Conservation (phyloP, 208 protist genomes). For the Porcisia hertigi region DNA sequence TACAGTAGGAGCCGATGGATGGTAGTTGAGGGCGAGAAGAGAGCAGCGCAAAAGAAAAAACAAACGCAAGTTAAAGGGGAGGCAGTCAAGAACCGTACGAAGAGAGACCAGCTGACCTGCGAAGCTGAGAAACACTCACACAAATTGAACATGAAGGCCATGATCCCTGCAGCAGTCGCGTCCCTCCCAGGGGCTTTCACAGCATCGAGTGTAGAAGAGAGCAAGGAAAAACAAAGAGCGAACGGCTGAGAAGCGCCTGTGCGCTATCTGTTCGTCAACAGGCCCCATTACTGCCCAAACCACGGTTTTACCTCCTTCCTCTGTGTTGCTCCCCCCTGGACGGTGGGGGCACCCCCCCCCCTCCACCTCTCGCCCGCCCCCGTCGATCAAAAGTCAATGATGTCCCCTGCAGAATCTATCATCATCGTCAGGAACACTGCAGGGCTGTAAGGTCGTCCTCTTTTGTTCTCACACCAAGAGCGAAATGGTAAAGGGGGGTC, state of each 20-base stretch:
- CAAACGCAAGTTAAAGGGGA: neutral
- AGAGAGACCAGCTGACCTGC: neutral
- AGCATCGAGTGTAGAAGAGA: neutral
- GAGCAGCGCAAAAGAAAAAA: neutral
- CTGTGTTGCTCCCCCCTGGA: neutral
- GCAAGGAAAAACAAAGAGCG: neutral
- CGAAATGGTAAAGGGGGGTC: neutral
- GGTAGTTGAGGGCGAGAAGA: neutral
- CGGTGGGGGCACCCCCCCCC: neutral
- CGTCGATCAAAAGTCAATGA: neutral
- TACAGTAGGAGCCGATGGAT: neutral
- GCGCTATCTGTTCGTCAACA: neutral
- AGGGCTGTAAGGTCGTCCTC: neutral
- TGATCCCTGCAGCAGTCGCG: neutral
- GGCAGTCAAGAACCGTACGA: neutral
- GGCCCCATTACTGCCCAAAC: neutral
- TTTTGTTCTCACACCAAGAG: constrained; percentile 1
- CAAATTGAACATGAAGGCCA: neutral
- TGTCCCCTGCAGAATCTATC: neutral
- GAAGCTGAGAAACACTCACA: neutral
- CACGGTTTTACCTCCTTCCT: neutral
- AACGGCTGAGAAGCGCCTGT: neutral
- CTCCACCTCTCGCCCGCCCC: no score
- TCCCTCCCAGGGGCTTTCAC: neutral
- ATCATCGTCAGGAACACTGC: neutral